A percentile compares a stretch with the other conserved stretches of the same genome.
These are phyloP conservation scores for Pseudofabraea citricarpa DNA, from an alignment of 2,329 filamentous ascomycete species.

Conservation along the genomic window DNA sequence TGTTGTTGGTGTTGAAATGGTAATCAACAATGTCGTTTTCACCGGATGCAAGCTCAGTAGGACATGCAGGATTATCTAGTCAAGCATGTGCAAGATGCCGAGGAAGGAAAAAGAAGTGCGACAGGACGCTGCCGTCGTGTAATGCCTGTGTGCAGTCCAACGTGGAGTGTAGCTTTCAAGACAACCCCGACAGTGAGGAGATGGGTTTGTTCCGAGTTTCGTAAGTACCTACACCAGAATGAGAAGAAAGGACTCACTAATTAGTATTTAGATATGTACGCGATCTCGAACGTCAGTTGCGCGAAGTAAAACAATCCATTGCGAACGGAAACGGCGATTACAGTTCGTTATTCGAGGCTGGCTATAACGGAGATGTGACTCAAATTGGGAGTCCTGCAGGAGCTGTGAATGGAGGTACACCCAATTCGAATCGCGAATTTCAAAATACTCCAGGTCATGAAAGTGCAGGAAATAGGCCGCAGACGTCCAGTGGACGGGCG, in stretches of 20 bases:
- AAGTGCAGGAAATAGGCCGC: constrained; percentile 1
- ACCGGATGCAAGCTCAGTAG: not conserved
- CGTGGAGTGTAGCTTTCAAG: constrained; percentile 35
- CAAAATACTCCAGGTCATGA: not conserved
- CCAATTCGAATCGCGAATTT: not conserved
- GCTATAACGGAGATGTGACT: not conserved
- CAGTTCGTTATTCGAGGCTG: not conserved
- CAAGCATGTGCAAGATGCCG: constrained; percentile 1
- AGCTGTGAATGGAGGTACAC: not conserved
- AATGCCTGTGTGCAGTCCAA: constrained; percentile 32
- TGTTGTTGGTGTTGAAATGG: not conserved
- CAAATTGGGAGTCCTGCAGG: not conserved
- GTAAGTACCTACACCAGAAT: constrained; percentile 24
- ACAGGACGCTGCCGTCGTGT: constrained; percentile 33
- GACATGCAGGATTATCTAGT: not conserved
- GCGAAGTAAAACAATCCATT: constrained; percentile 21
- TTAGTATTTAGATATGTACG: constrained; percentile 27
- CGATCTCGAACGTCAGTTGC: constrained; percentile 26
- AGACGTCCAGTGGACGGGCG: constrained; percentile 1
- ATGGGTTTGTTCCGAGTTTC: constrained; percentile 35
- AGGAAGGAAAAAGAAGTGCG: constrained; percentile 36
- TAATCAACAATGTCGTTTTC: not conserved
- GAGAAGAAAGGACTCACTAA: not conserved
- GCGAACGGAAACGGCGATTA: not conserved
- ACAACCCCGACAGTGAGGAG: constrained; percentile 29